phyloP scores from a whole-genome alignment of 2,329 filamentous ascomycete genomes.

The Botryotinia narcissicola region DNA sequence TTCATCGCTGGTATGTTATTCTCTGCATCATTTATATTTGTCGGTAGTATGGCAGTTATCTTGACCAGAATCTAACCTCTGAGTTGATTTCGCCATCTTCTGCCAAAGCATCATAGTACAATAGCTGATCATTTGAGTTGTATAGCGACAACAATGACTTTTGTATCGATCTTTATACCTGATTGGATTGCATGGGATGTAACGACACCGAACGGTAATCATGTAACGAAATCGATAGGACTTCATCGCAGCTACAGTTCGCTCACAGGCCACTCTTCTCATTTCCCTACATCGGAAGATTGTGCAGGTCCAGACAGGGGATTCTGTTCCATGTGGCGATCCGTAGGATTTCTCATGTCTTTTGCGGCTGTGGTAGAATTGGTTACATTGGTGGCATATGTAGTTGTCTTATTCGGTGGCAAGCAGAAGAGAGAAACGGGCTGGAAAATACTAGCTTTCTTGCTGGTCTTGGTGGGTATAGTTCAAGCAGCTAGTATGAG shows the following conservation, averaged over 20 bases:
- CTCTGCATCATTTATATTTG: not conserved
- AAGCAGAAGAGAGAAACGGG: conserved; percentile 76
- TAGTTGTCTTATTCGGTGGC: conserved; percentile 74
- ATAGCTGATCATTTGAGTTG: conserved; percentile 32
- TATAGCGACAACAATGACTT: conserved; percentile 71
- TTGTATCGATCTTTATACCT: conserved; percentile 66
- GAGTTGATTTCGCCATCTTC: not conserved
- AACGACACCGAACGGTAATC: conserved; percentile 46
- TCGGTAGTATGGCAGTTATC: not conserved
- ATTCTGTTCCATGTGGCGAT: conserved; percentile 89
- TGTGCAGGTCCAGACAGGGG: conserved; percentile 56
- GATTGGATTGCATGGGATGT: conserved; percentile 68
- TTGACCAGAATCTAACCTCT: not conserved
- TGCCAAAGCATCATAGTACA: not conserved
- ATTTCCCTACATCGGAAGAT: conserved; percentile 66
- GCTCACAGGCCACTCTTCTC: conserved; percentile 53
- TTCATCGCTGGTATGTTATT: conserved; percentile 44
- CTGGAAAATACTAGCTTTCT: conserved; percentile 70
- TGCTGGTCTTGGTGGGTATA: conserved; percentile 64
- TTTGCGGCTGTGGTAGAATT: conserved; percentile 81
- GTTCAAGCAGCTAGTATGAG: conserved; percentile 75
- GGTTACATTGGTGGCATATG: conserved; percentile 74
- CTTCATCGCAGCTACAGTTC: conserved; percentile 79
- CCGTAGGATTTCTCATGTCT: conserved; percentile 79
- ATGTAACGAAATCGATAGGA: conserved; percentile 67